These are phyloP conservation scores for Lupinus albus DNA, from an alignment of 306 rosid species.

Conservation along the genomic window DNA sequence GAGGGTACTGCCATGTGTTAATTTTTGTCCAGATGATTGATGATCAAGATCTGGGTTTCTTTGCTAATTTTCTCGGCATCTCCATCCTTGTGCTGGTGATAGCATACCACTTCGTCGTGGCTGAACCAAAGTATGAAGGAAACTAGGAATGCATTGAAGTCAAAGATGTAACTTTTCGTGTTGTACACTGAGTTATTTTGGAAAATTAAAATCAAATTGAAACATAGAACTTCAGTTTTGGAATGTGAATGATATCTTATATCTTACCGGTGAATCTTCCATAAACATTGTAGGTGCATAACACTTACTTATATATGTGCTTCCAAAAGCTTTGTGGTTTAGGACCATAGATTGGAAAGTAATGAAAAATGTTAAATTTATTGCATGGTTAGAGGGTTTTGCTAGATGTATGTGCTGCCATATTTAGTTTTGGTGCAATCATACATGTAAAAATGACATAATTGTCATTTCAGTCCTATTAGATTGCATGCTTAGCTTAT, in stretches of 20 bases:
- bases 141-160: conserved; percentile 48
- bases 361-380: conserved; percentile 2
- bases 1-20: conserved; percentile 9
- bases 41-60: conserved; percentile 86
- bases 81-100: conserved; percentile 81
- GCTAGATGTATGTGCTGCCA: conserved; percentile 14
- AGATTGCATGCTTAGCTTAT: conserved; percentile 1
- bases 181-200: conserved; percentile 44
- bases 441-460: background rate
- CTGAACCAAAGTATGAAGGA: conserved; percentile 83
- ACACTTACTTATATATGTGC: conserved; percentile 14
- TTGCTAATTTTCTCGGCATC: conserved; percentile 90
- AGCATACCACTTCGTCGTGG: conserved; percentile 85
- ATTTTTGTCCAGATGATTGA: conserved; percentile 66
- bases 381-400: conserved; percentile 17
- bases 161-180: conserved; percentile 35
- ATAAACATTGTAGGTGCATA: conserved; percentile 11
- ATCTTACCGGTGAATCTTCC: conserved; percentile 32
- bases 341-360: background rate
- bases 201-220: conserved; percentile 38
- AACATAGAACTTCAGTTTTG: conserved; percentile 33
- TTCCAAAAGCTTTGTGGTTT: conserved; percentile 23
- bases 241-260: conserved; percentile 36
- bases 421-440: conserved; percentile 9
- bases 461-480: background rate